phyloP scores from a whole-genome alignment of 371 early-diverging fungal species.

The Mortierella sp. region DNA sequence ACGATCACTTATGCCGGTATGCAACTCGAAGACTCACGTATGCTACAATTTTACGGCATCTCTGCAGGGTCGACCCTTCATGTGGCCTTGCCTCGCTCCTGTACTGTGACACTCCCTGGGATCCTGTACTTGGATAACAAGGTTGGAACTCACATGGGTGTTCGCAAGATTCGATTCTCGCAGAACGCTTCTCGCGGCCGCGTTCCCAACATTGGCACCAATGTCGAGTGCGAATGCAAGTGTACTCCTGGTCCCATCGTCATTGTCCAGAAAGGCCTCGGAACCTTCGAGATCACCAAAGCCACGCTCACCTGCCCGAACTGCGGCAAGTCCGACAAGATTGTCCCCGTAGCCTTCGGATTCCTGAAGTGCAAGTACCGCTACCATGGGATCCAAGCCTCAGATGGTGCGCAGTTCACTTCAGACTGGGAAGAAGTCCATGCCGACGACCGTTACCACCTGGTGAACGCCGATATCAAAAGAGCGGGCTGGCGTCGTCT shows the following conservation, averaged over 20 bases:
- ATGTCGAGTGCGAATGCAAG: slow-evolving; percentile 24
- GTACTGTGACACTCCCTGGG: slow-evolving; percentile 25
- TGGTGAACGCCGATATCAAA: not conserved
- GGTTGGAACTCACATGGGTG: not conserved
- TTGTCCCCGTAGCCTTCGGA: slow-evolving; percentile 14
- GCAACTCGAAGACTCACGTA: not conserved
- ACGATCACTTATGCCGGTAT: not conserved
- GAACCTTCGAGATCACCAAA: slow-evolving; percentile 15
- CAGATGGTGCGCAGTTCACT: slow-evolving; percentile 12
- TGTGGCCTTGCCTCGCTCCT: slow-evolving; percentile 73
- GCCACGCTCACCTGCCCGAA: slow-evolving; percentile 20
- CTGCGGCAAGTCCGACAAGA: not conserved
- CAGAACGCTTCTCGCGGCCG: slow-evolving; percentile 21
- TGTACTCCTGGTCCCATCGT: slow-evolving; percentile 21
- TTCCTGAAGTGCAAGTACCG: slow-evolving; percentile 30
- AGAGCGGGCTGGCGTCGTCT: not conserved
- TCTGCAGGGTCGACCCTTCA: slow-evolving; percentile 86
- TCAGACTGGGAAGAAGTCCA: slow-evolving; percentile 17
- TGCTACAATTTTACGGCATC: slow-evolving; percentile 73
- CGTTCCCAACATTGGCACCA: slow-evolving; percentile 11
- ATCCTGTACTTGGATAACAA: slow-evolving; percentile 20
- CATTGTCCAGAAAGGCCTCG: slow-evolving; percentile 7
- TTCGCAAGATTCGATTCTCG: slow-evolving; percentile 5
- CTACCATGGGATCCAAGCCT: slow-evolving; percentile 19
- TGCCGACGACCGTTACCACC: not conserved